Base-by-base conservation (phyloP, 257 asterid species). In the Fraxinus pennsylvanica region DNA sequence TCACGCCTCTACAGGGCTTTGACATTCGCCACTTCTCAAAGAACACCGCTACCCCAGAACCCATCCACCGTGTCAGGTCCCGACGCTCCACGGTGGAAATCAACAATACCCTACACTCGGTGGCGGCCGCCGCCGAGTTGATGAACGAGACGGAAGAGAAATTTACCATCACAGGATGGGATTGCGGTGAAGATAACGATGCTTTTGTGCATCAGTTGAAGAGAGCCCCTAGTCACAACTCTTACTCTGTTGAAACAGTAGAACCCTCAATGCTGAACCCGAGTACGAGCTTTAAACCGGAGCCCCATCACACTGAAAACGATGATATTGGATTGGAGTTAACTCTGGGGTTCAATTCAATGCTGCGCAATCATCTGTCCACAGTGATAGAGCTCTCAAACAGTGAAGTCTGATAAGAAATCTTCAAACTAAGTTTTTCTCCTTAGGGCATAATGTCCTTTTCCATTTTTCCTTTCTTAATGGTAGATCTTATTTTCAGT, bases 91-190 rank as follows among this genome's bases (percentile, higher is more conserved):
- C 89, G 91, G 43, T 61, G 87, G 10, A 80, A 78, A 17, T 47
- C 12, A 78, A 61, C 29, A 74, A 76, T 27, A 43, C 30, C 63
- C 38, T 38, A 19, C 68, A 78, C 75, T 65, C 80, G 10, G 52
- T 59, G 5, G 33, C 54, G 21, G 71, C 52, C 13, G 27, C 43
- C 0, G 43, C 73, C 27, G 87, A 74, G 63, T 80, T 73, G 12
- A 4, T 38, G 10, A 65, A 63, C 6, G 88, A 86, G 78, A 73
- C 81, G 1, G 89, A 89, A 33, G 71, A 72, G 6, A 90, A 89
- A 78, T 93, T 93, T 32, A 90, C 94, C 17, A 88, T 90, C 77
- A 90, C 96, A 0, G 97, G 97, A 0, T 92, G 97, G 97, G 80
- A 76, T 22, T 57, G 22, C 33, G 69, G 70, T 14, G 73, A 81